These are phyloP conservation scores for Xylaria sp. DNA, from an alignment of 2,329 filamentous ascomycete genomes.

Conservation along the genomic window DNA sequence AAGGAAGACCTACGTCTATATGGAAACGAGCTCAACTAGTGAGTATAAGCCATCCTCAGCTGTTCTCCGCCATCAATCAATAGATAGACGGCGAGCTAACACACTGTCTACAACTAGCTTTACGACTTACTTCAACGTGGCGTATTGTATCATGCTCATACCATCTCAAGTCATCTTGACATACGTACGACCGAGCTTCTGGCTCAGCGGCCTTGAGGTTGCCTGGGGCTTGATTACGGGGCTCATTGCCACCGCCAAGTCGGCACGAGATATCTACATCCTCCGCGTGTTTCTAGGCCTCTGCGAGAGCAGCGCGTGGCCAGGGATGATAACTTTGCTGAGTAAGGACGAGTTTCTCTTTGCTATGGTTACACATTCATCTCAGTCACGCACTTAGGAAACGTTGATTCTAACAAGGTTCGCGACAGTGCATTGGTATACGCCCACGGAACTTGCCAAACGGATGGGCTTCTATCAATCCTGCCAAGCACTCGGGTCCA, in stretches of 20 bases:
- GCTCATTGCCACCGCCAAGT: conserved; percentile 37
- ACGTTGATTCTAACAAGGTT: conserved; percentile 10
- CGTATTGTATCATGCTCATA: conserved; percentile 41
- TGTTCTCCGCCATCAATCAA: too few relatives aligned
- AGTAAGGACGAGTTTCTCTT: conserved; percentile 31
- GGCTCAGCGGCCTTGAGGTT: conserved; percentile 40
- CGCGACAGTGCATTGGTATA: conserved; percentile 46
- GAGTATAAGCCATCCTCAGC: neutral
- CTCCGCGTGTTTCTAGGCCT: conserved; percentile 45
- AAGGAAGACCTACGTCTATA: conserved; percentile 35
- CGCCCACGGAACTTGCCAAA: conserved; percentile 49
- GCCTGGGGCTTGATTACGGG: conserved; percentile 40
- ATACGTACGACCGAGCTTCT: conserved; percentile 41
- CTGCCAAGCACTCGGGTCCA: conserved; percentile 53
- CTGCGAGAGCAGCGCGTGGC: conserved; percentile 45
- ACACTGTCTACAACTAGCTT: conserved; percentile 29
- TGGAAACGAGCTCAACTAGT: conserved; percentile 37
- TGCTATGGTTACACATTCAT: neutral
- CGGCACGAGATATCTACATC: conserved; percentile 41
- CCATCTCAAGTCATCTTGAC: conserved; percentile 42
- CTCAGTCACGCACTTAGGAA: neutral
- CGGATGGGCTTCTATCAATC: conserved; percentile 57
- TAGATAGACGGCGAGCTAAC: too few relatives aligned
- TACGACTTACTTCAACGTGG: conserved; percentile 40
- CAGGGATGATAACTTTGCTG: conserved; percentile 47